Base-by-base conservation (phyloP, 306 rosid genomes). In the cucumber (Cucumis sativus) region DNA sequence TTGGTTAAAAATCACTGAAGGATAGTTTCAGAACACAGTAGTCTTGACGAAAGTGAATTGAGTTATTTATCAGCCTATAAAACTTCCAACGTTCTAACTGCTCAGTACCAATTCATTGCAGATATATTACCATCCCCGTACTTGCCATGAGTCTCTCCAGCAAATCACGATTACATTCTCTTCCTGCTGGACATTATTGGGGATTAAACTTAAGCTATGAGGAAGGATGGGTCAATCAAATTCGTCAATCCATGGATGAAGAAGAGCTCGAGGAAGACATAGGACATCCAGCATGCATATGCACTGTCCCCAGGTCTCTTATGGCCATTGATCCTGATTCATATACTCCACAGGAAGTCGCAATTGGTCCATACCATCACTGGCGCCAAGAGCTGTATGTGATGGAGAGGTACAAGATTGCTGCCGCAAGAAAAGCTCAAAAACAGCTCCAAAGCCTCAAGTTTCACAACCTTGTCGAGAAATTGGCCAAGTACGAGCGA, bases 321-420 rank as follows among this genome's bases (percentile, higher is more conserved):
- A 33, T 84, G 87, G 84, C 82, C 0, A 77, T 74, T 28, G 82
- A 86, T 37, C 85, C 92, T 10, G 85, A 89, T 63, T 91, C 92
- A 13, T 93, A 88, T 64, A 74, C 81, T 16, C 97, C 98, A 49
- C 93, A 91, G 81, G 84, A 87, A 77, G 90, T 93, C 49, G 85
- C 97, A 6, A 87, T 93, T 39, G 93, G 93, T 10, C 97, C 97
- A 17, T 93, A 88, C 84, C 98, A 93, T 76, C 77, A 82, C 60
- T 84, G 89, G 90, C 82, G 97, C 10, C 84, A 89, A 3, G 98
- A 91, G 85, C 85, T 91, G 2, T 88, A 88, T 77, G 98, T 89
- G 62, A 93, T 93, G 96, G 89, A 85, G 59, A 85, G 93, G 81
- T 86, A 85, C 87, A 93, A 91, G 75, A 70, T 91, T 58, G 81